These are phyloP conservation scores for Hemerocallis citrina DNA, from an alignment of 106 monocot species.

Conservation along the genomic window DNA sequence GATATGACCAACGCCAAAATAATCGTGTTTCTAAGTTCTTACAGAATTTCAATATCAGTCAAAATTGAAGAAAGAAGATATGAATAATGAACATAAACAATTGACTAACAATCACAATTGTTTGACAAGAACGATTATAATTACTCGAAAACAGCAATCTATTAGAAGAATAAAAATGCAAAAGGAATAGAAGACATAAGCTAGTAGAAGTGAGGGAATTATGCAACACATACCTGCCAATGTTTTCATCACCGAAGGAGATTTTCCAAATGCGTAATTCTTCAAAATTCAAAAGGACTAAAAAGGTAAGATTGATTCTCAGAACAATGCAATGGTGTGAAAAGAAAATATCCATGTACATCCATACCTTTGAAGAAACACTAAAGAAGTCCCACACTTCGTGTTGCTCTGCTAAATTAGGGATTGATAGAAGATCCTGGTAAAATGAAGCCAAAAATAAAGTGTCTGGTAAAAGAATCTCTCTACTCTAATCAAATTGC, in stretches of 20 bases:
- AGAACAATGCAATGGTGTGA: not conserved
- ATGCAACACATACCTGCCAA: constrained; percentile 82
- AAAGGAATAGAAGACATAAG: not conserved
- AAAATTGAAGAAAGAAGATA: not conserved
- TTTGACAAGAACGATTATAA: not conserved
- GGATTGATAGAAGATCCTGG: constrained; percentile 83
- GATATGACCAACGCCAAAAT: not conserved
- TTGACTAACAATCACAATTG: too few species aligned
- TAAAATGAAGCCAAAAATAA: not conserved
- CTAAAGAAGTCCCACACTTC: constrained; percentile 99
- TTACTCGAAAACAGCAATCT: not conserved
- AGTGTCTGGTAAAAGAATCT: not conserved
- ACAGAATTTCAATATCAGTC: too few species aligned
- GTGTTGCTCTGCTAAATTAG: constrained; percentile 96
- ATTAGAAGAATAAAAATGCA: not conserved
- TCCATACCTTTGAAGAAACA: constrained; percentile 75
- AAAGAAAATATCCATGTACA: not conserved
- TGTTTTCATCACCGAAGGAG: constrained; percentile 98
- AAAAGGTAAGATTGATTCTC: constrained; percentile 5
- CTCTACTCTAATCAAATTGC: not conserved
- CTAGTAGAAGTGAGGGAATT: not conserved
- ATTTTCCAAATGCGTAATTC: constrained; percentile 96
- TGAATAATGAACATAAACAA: not conserved
- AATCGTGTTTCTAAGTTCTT: too few species aligned
- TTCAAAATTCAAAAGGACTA: constrained; percentile 33